Evolutionary conservation across 2,329 filamentous ascomycete genomes (phyloP).

Genomic region (Lasiodiplodia hormozganensis): DNA sequence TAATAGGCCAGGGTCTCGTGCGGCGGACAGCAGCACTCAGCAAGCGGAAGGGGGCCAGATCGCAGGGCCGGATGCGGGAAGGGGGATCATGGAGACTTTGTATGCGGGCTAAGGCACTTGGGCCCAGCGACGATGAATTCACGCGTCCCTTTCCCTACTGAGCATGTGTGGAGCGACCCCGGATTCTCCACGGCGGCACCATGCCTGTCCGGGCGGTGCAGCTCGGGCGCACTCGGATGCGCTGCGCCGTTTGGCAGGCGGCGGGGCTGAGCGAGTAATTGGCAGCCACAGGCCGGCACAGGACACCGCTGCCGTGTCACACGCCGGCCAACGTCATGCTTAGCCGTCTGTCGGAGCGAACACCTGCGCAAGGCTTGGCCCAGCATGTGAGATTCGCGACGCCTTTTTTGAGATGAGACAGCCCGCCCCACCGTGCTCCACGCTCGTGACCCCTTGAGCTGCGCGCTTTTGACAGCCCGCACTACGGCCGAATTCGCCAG

Average conservation of each 20-base stretch:
- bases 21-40: neutral
- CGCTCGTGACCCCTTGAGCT: conserved; percentile 23
- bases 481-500: conserved; percentile 14
- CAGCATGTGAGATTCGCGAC: conserved; percentile 25
- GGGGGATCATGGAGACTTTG: conserved; percentile 29
- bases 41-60: conserved; percentile 15
- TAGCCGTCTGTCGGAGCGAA: neutral
- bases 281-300: conserved; percentile 1
- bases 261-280: conserved; percentile 18
- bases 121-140: conserved; percentile 16
- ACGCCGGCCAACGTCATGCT: conserved; percentile 27
- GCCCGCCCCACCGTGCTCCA: conserved; percentile 23
- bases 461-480: conserved; percentile 16
- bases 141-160: conserved; percentile 23
- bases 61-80: conserved; percentile 28
- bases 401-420: conserved; percentile 20
- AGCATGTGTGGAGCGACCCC: conserved; percentile 26
- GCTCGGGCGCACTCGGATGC: conserved; percentile 25
- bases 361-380: conserved; percentile 21
- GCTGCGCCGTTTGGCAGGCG: conserved; percentile 24
- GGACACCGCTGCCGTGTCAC: conserved; percentile 19
- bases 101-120: conserved; percentile 20
- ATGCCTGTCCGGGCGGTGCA: conserved; percentile 12
- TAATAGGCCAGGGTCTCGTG: conserved; percentile 16
- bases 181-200: conserved; percentile 27